phyloP scores from a whole-genome alignment of 192 early-diverging fungal species.

The Phlyctochytrium planicorne region DNA sequence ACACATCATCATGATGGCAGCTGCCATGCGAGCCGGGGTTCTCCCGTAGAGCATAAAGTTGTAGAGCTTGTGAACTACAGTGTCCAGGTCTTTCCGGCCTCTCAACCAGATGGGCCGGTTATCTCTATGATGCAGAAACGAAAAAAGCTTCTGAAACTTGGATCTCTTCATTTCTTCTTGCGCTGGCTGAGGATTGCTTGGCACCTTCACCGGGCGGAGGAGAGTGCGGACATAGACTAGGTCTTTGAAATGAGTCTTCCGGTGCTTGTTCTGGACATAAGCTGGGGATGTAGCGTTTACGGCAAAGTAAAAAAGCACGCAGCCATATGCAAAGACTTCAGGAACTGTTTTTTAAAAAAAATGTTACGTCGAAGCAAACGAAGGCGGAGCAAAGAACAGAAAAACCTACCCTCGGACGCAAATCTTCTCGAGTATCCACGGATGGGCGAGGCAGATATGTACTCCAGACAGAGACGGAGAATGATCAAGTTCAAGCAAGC shows the following conservation, averaged over 20 bases:
- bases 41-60: neutral
- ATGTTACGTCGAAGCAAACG: neutral
- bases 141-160: too few species aligned
- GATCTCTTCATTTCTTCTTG: too few species aligned
- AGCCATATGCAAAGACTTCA: conserved; percentile 1
- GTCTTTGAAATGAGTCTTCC: conserved; percentile 9
- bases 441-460: neutral
- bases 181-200: too few species aligned
- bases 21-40: neutral
- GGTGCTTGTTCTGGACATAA: neutral
- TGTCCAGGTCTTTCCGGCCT: neutral
- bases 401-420: neutral
- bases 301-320: neutral
- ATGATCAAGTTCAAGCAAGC: neutral
- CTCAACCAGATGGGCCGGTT: conserved; percentile 10
- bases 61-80: neutral
- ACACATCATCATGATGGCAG: conserved; percentile 7
- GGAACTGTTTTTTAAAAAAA: neutral
- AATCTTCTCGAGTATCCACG: neutral
- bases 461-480: neutral
- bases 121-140: neutral
- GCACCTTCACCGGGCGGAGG: neutral
- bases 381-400: neutral
- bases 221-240: conserved; percentile 6
- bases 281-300: neutral